Evolutionary conservation across 495 filamentous ascomycete species (phyloP), one percentile per base, ranked within the genome.

Genomic region (Lentithecium fluviatile): DNA sequence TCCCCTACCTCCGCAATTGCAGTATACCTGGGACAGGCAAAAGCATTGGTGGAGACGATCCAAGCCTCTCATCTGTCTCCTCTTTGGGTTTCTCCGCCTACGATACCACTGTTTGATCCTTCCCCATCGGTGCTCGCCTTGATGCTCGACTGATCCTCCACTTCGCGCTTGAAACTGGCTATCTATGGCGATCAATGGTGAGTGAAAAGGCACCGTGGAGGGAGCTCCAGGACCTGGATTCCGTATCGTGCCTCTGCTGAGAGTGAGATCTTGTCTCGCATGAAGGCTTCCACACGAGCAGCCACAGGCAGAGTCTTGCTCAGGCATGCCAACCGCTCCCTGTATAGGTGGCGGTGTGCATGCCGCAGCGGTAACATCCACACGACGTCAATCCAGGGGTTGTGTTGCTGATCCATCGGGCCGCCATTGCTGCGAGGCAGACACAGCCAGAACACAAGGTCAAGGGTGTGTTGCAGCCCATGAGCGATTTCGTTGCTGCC

Each of bases 31-130:
- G 13, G 40, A 52, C 20, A 52, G 12, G 49, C n/a, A 52, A 34
- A 25, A 52, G 25, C 49, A 52, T 52, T 52, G 49, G 49, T 52
- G 49, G 49, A 52, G 49, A 52, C 29, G 49, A 24, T 36, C 49
- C 49, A 52, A 52, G 49, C 26, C 49, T 34, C 29, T 24, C n/a
- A 52, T 34, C 49, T 21, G 20, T 24, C 49, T 52, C 24, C 49
- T 52, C 34, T 36, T 34, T 32, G 49, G 23, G n/a, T 34, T 8
- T 52, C 25, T 37, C 40, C 4, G 49, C 49, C 49, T 15, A 34
- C 26, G 49, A 52, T 25, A 52, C 19, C 24, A 34, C 10, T n/a
- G 24, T 34, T 37, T 52, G 49, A 52, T 52, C 49, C 24, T n/a
- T 24, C 29, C 49, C 49, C 49, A 34, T 34, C 49, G 3, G 29